Evolutionary conservation across 2,329 filamentous ascomycete genomes (phyloP).

Genomic region (Westerdykella sp.): DNA sequence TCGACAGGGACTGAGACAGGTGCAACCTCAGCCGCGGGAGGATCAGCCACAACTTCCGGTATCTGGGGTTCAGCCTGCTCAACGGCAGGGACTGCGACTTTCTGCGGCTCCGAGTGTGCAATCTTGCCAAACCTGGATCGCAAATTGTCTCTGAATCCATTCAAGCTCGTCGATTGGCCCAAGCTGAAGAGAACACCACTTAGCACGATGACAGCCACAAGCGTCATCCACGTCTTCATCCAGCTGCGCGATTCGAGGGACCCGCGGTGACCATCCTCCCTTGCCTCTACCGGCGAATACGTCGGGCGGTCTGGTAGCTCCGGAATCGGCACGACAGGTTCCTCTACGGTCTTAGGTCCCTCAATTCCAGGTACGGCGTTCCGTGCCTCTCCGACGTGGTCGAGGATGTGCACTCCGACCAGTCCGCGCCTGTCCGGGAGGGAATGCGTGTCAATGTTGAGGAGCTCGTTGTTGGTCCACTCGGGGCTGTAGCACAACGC

Average conservation of each 20-base stretch:
- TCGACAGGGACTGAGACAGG: conserved; percentile 3
- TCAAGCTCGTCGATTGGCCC: conserved; percentile 5
- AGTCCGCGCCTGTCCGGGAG: conserved; percentile 32
- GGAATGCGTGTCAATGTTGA: conserved; percentile 23
- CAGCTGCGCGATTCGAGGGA: not conserved
- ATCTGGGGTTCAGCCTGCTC: not conserved
- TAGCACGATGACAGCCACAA: conserved; percentile 1
- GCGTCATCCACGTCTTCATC: not conserved
- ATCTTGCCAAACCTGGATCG: conserved; percentile 1
- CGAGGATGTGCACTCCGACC: conserved; percentile 37
- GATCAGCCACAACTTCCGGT: not conserved
- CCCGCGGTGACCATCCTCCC: not conserved
- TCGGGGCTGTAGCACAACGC: conserved; percentile 50
- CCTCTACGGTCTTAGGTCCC: conserved; percentile 17
- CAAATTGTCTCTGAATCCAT: conserved; percentile 4
- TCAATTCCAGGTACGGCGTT: conserved; percentile 16
- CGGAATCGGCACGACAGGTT: conserved; percentile 17
- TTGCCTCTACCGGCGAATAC: not conserved
- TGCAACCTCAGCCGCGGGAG: conserved; percentile 4
- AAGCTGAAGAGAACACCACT: conserved; percentile 1
- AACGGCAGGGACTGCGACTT: not conserved
- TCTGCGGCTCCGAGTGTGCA: conserved; percentile 1
- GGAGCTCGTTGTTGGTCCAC: conserved; percentile 15
- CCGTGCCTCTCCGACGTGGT: conserved; percentile 17
- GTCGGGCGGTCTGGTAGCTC: conserved; percentile 7